These are phyloP conservation scores for Penicillium riverlandense DNA, from an alignment of 495 filamentous ascomycete species.

Conservation along the genomic window DNA sequence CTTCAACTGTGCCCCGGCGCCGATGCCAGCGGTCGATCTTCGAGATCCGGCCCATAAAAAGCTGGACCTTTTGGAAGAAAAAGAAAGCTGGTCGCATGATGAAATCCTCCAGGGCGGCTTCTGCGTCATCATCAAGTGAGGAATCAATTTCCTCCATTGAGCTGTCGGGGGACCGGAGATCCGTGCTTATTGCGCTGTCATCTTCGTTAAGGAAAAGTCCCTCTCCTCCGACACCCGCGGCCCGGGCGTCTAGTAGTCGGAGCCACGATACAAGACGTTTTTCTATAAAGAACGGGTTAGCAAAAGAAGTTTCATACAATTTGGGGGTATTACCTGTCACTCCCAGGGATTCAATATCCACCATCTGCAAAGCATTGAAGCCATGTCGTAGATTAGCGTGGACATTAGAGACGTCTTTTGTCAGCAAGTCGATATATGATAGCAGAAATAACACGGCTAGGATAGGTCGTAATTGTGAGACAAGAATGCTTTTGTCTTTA, in stretches of 20 bases:
- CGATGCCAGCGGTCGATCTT: conserved; percentile 29
- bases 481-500: not conserved
- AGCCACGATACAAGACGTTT: conserved; percentile 28
- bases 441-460: not conserved
- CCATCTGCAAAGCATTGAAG: conserved; percentile 3
- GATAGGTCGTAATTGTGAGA: conserved; percentile 2
- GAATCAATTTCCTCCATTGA: conserved; percentile 25
- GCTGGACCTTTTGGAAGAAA: conserved; percentile 31
- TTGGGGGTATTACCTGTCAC: conserved; percentile 1
- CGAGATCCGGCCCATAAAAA: conserved; percentile 26
- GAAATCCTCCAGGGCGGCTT: conserved; percentile 14
- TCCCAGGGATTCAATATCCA: conserved; percentile 2
- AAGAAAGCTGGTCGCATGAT: conserved; percentile 25
- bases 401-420: conserved; percentile 6
- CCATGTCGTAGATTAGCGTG: conserved; percentile 7
- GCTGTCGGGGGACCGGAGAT: conserved; percentile 12
- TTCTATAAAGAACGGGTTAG: conserved; percentile 4
- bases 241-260: conserved; percentile 27
- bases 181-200: conserved; percentile 13
- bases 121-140: conserved; percentile 2
- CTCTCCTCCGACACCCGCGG: conserved; percentile 30
- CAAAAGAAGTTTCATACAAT: not conserved
- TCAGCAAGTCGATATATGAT: conserved; percentile 2
- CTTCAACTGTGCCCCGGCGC: conserved; percentile 25
- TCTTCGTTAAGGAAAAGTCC: conserved; percentile 26